A percentile compares a stretch with the other conserved stretches of the same genome.
phyloP scores from a whole-genome alignment of 179 eudicot species.

The Amaranthus tricolor region DNA sequence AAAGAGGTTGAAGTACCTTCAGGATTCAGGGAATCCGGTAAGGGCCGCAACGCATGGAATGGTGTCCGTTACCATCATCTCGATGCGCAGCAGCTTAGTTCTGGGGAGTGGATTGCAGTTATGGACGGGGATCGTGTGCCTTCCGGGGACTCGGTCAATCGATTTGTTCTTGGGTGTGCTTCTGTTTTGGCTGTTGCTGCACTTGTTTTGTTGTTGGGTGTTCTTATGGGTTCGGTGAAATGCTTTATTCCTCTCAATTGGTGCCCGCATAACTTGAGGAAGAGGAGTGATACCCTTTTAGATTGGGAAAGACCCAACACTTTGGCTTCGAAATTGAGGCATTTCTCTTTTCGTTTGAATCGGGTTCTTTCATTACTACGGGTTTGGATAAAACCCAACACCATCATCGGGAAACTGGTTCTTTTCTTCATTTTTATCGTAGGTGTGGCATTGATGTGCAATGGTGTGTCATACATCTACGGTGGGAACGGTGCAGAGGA shows the following conservation, averaged over 20 bases:
- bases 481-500: constrained; percentile 85
- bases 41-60: constrained; percentile 84
- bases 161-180: constrained; percentile 56
- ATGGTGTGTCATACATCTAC: constrained; percentile 51
- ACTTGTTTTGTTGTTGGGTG: constrained; percentile 62
- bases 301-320: constrained; percentile 56
- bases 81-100: constrained; percentile 64
- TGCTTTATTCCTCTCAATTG: constrained; percentile 74
- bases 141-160: constrained; percentile 60
- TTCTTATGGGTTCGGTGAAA: constrained; percentile 68
- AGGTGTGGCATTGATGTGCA: constrained; percentile 56
- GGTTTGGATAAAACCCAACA: constrained; percentile 55
- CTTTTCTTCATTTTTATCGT: constrained; percentile 36
- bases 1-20: constrained; percentile 72
- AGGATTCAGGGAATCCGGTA: constrained; percentile 55
- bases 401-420: constrained; percentile 47
- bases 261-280: constrained; percentile 66
- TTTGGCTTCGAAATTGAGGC: constrained; percentile 51
- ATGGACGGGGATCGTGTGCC: constrained; percentile 89
- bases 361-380: constrained; percentile 48
- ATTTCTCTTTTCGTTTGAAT: constrained; percentile 62
- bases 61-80: constrained; percentile 87
- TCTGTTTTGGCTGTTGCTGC: constrained; percentile 44
- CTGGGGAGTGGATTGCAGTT: constrained; percentile 81
- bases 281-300: constrained; percentile 66